These are phyloP conservation scores for Drosera spatulata DNA, from an alignment of 179 eudicot species.

Conservation along the genomic window DNA sequence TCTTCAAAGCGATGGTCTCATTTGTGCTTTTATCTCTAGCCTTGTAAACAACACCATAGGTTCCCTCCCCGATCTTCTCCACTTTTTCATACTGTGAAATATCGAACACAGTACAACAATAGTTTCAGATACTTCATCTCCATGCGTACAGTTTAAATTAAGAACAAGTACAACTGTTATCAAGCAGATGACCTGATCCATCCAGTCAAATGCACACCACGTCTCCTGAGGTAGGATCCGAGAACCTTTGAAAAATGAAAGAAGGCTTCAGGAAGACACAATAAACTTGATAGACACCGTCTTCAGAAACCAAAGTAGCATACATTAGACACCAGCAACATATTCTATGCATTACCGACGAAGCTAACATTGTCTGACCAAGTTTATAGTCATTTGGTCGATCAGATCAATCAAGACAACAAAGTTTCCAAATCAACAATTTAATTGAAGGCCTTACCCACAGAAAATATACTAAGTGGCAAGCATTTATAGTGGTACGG, in stretches of 20 bases:
- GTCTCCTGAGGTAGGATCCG: background rate
- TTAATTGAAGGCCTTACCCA: no score
- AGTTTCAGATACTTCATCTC: background rate
- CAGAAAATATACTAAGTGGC: no score
- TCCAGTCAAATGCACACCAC: background rate
- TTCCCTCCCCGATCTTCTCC: slow-evolving; percentile 98
- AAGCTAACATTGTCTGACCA: no score
- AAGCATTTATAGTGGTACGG: no score
- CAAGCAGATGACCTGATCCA: slow-evolving; percentile 8
- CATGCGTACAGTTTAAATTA: background rate
- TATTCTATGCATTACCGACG: no score
- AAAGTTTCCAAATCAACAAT: no score
- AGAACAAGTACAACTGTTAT: background rate
- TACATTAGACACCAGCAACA: no score
- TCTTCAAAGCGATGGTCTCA: slow-evolving; percentile 90
- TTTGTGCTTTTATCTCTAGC: slow-evolving; percentile 71
- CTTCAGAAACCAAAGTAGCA: no score
- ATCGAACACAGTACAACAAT: background rate
- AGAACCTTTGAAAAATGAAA: background rate
- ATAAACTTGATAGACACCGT: no score
- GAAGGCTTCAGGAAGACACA: background rate
- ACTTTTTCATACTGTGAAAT: slow-evolving; percentile 76
- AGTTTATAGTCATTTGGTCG: no score
- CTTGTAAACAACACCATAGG: slow-evolving; percentile 95
- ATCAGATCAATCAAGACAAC: no score